Evolutionary conservation across 2,329 filamentous ascomycete species (phyloP), one percentile per base, ranked within the genome.

Genomic region (Cladophialophora carrionii): DNA sequence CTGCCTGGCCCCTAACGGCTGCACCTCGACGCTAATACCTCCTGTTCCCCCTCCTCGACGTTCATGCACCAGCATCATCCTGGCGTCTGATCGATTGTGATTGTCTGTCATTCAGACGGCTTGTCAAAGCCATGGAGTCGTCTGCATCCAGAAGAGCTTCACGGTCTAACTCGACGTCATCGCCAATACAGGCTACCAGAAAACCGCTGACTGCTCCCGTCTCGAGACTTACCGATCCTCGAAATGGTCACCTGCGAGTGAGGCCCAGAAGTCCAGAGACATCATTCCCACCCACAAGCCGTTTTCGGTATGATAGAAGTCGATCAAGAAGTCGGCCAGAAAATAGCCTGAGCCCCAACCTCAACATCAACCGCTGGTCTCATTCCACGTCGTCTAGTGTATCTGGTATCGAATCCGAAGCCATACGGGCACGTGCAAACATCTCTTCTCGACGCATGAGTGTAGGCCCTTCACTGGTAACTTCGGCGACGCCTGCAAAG

Each of bases 331-430:
- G 60, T 59, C 65, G 69, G 20, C 64, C 62, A 3, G 68, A 66
- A 46, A 68, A 65, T 58, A 34, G 55, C 3, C 60, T 63, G 12
- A 62, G 61, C 46, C 59, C 64, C 7, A 72, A 70, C 59, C 56
- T 69, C 17, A 84, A 81, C 65, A 75, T 85, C 60, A 84, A 85
- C 72, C 82, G 84, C 68, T 86, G 84, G 84, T 86, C 84, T 41
- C 83, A 85, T 68, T 85, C 82, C 20, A 85, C 84, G 26, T 74
- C 79, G 32, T 83, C 82, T 54, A 84, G 81, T 74, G 78, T 76
- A 54, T 70, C 72, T 55, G 74, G 72, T 4, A 64, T 72, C 24
- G 64, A 71, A 32, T 65, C 69, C 63, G 67, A 70, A 37, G 56
- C 68, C 52, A 58, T 65, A 12, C 69, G 69, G 12, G 54, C 32